These are phyloP conservation scores for Beauveria brongniartii DNA, from an alignment of 2,329 filamentous ascomycete species.

Conservation along the genomic window DNA sequence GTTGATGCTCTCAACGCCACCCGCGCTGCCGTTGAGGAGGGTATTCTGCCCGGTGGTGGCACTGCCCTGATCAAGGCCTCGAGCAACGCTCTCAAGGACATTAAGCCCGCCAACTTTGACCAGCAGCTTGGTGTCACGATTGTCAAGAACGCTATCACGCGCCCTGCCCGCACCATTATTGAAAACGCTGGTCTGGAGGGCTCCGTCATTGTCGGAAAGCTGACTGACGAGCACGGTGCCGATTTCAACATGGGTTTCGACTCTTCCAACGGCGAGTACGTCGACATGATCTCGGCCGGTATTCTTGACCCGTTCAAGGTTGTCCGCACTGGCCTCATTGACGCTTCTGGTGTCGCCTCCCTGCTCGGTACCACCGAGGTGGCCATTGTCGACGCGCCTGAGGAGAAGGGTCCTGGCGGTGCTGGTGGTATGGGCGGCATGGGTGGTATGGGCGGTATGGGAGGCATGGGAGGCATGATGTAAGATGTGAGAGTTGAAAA, in stretches of 20 bases:
- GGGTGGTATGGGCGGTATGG: constrained; percentile 53
- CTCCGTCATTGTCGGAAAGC: constrained; percentile 94
- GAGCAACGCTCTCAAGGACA: constrained; percentile 70
- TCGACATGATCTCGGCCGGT: constrained; percentile 95
- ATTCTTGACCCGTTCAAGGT: constrained; percentile 99
- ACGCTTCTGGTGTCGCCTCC: constrained; percentile 92
- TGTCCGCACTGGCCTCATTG: constrained; percentile 88
- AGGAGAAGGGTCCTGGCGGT: constrained; percentile 72
- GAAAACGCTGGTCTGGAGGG: constrained; percentile 97
- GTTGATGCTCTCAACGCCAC: constrained; percentile 98
- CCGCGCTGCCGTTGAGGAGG: constrained; percentile 95
- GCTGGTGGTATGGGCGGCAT: constrained; percentile 60
- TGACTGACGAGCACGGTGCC: constrained; percentile 80
- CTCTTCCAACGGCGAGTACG: constrained; percentile 93
- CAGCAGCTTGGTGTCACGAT: constrained; percentile 98
- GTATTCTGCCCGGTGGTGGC: constrained; percentile 96
- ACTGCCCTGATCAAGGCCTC: constrained; percentile 97
- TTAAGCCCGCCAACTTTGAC: constrained; percentile 95
- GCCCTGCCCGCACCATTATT: constrained; percentile 87
- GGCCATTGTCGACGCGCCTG: constrained; percentile 89
- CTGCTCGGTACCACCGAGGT: constrained; percentile 97
- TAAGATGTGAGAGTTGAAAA: constrained; percentile 29
- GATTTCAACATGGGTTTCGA: constrained; percentile 99
- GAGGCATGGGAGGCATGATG: constrained; percentile 55
- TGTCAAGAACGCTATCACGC: constrained; percentile 95